A percentile compares a stretch with the other conserved stretches of the same genome.
Evolutionary conservation across 495 filamentous ascomycete genomes (phyloP).

Genomic region (Aspergillus sclerotioniger): DNA sequence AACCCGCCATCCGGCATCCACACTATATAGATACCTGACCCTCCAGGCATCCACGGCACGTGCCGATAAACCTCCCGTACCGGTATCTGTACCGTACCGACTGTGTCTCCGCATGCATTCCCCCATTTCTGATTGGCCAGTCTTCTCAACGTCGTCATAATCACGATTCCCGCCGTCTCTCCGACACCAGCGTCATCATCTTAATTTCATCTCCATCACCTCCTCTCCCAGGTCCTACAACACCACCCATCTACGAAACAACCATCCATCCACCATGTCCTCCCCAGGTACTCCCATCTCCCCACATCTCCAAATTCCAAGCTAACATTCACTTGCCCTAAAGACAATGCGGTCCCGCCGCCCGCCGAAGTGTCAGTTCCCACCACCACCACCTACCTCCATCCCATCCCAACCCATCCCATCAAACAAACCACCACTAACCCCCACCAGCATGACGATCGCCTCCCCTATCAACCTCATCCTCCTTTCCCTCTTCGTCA

Average conservation of each 20-base stretch:
- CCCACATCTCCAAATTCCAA: background rate
- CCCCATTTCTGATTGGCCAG: background rate
- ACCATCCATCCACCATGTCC: slow-evolving; percentile 8
- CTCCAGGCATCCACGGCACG: background rate
- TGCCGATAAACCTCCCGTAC: background rate
- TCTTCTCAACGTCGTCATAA: background rate
- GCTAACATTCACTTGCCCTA: slow-evolving; percentile 10
- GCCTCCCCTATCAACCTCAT: slow-evolving; percentile 78
- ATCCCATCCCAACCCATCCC: background rate
- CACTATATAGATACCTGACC: too few relatives aligned
- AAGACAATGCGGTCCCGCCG: slow-evolving; percentile 20
- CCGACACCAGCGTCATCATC: background rate
- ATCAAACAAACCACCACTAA: background rate
- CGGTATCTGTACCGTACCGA: background rate
- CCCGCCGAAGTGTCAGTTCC: slow-evolving; percentile 32
- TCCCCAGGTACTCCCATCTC: slow-evolving; percentile 15
- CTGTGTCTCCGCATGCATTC: background rate
- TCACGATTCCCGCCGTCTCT: background rate
- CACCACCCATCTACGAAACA: background rate
- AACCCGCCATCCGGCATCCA: too few relatives aligned
- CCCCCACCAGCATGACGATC: slow-evolving; percentile 51
- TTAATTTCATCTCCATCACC: background rate
- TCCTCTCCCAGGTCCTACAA: background rate
- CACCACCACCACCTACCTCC: background rate
- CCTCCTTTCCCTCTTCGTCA: slow-evolving; percentile 65